Conservation (phyloP, 169 alveolate genomes). For the Eimeria brunetti region DNA sequence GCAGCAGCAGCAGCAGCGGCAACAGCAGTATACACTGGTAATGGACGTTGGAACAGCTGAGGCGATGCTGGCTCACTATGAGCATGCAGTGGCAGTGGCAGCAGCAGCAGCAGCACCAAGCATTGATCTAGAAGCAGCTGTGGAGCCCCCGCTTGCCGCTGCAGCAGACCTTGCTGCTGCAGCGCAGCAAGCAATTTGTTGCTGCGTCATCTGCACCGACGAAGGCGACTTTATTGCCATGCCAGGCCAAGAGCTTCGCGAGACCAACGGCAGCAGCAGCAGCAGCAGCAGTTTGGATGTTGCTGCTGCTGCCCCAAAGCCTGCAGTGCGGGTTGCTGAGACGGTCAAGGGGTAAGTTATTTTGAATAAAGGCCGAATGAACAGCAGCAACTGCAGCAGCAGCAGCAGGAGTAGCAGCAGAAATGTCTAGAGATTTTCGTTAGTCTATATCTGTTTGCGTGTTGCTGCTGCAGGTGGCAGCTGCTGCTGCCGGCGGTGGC, state of each 20-base stretch:
- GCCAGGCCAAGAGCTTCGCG: background rate
- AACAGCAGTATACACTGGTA: slow-evolving; percentile 1
- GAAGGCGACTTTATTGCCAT: slow-evolving; percentile 12
- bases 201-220: slow-evolving; percentile 54
- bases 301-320: background rate
- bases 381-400: slow-evolving; percentile 8
- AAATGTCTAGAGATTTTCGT: background rate
- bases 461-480: slow-evolving; percentile 71
- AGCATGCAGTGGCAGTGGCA: slow-evolving; percentile 51
- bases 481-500: slow-evolving; percentile 56
- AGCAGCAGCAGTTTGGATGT: slow-evolving; percentile 17
- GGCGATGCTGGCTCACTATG: slow-evolving; percentile 54
- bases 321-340: slow-evolving; percentile 62
- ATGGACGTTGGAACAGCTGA: slow-evolving; percentile 53
- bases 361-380: background rate
- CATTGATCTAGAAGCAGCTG: background rate
- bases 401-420: slow-evolving; percentile 19
- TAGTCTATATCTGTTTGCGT: background rate
- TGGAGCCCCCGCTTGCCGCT: slow-evolving; percentile 9
- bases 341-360: slow-evolving; percentile 9
- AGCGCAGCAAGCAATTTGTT: slow-evolving; percentile 22
- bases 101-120: slow-evolving; percentile 34
- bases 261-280: slow-evolving; percentile 9
- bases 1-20: slow-evolving; percentile 47
- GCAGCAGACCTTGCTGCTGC: slow-evolving; percentile 70